phyloP scores from a whole-genome alignment of 2,329 filamentous ascomycete species.

The Lachnellula suecica region DNA sequence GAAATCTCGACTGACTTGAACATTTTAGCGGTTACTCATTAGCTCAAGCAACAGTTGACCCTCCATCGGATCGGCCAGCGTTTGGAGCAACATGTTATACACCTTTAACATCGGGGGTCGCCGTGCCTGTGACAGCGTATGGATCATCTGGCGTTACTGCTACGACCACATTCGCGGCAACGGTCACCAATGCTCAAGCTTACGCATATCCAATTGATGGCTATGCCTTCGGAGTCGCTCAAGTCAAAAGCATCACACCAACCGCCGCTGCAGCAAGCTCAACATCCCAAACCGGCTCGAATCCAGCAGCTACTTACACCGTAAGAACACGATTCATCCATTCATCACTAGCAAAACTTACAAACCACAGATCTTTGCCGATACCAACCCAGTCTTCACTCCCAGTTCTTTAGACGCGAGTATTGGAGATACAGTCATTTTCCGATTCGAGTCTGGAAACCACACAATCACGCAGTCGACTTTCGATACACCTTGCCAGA shows the following conservation, averaged over 20 bases:
- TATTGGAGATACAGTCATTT: constrained; percentile 31
- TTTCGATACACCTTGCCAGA: constrained; percentile 35
- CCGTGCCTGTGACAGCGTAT: constrained; percentile 19
- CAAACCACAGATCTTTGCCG: no score
- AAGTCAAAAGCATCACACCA: constrained; percentile 10
- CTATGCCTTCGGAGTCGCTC: constrained; percentile 16
- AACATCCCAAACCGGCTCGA: neutral
- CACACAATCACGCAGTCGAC: constrained; percentile 45
- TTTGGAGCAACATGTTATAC: constrained; percentile 28
- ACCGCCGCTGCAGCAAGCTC: neutral
- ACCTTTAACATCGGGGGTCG: constrained; percentile 1
- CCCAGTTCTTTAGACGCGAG: constrained; percentile 37
- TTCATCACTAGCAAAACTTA: no score
- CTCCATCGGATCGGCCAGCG: constrained; percentile 18
- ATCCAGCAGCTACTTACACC: constrained; percentile 13
- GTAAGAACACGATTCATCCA: no score
- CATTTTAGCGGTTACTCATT: constrained; percentile 17
- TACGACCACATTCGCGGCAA: constrained; percentile 19
- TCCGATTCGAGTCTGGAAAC: constrained; percentile 38
- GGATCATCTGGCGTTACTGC: constrained; percentile 16
- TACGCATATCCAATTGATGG: constrained; percentile 25
- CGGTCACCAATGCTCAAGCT: constrained; percentile 18
- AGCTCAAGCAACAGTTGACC: constrained; percentile 10
- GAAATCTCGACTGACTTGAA: neutral
- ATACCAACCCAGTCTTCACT: constrained; percentile 59